These are phyloP conservation scores for Trichoderma atroviride DNA, from an alignment of 2,329 filamentous ascomycete species.

Conservation along the genomic window DNA sequence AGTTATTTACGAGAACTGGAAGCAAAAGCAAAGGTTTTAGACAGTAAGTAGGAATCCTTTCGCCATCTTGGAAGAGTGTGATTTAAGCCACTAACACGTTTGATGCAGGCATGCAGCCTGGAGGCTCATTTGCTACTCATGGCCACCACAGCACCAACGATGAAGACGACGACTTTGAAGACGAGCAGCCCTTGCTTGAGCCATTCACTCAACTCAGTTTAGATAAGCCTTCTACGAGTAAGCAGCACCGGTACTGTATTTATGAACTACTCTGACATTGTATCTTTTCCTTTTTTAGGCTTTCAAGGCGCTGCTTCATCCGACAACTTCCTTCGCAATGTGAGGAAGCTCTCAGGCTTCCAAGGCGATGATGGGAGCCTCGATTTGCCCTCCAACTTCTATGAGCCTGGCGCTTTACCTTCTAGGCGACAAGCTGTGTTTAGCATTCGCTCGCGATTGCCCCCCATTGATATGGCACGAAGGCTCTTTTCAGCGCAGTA, in stretches of 20 bases:
- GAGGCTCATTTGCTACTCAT: neutral
- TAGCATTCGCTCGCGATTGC: conserved; percentile 42
- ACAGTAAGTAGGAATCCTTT: conserved; percentile 30
- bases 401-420: conserved; percentile 41
- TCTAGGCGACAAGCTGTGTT: conserved; percentile 35
- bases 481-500: conserved; percentile 56
- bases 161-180: conserved; percentile 38
- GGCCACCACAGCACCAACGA: conserved; percentile 29
- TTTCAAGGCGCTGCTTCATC: conserved; percentile 45
- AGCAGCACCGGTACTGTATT: neutral
- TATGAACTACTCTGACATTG: neutral
- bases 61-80: neutral
- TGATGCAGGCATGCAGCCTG: conserved; percentile 1
- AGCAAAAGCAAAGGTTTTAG: conserved; percentile 38
- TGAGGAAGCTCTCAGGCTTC: conserved; percentile 42
- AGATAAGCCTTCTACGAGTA: conserved; percentile 38
- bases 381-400: conserved; percentile 39
- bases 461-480: conserved; percentile 54
- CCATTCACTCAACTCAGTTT: conserved; percentile 42
- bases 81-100: neutral
- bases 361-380: conserved; percentile 39
- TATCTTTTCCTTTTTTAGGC: conserved; percentile 26
- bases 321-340: conserved; percentile 44
- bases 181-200: conserved; percentile 39
- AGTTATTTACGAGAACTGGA: conserved; percentile 42